phyloP scores from a whole-genome alignment of 73 alveolate genomes.

The Symbiodinium pilosum region DNA sequence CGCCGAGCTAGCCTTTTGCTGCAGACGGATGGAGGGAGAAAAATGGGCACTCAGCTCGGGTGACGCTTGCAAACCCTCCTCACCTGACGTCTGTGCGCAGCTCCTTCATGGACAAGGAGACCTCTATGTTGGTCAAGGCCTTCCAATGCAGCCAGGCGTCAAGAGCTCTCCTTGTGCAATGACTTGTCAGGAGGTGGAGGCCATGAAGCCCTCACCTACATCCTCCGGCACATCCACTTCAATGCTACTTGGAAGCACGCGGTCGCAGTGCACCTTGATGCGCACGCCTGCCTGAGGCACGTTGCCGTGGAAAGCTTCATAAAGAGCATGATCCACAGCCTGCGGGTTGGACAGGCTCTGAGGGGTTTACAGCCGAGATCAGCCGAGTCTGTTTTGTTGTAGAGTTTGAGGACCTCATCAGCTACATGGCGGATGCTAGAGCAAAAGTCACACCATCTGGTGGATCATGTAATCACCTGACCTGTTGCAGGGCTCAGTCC shows the following conservation, averaged over 20 bases:
- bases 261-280: background rate
- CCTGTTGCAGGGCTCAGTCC: background rate
- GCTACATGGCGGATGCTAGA: too few species aligned
- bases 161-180: too few species aligned
- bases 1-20: too few species aligned
- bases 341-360: slow-evolving; percentile 18
- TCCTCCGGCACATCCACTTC: slow-evolving; percentile 1
- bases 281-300: background rate
- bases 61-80: too few species aligned
- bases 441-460: too few species aligned
- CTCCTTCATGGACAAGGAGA: slow-evolving; percentile 25
- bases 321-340: slow-evolving; percentile 16
- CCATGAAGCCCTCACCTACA: slow-evolving; percentile 13
- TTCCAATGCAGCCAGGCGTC: too few species aligned
- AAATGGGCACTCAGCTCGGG: background rate
- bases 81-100: background rate
- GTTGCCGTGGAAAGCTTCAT: slow-evolving; percentile 4
- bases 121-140: background rate
- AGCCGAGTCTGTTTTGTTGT: too few species aligned
- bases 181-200: background rate
- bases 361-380: too few species aligned
- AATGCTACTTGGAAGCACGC: background rate
- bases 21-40: background rate
- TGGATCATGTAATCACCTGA: background rate
- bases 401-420: too few species aligned